A percentile compares a stretch with the other conserved stretches of the same genome.
Conservation (phyloP, 257 asterid genomes). For the Nicotiana tabacum region DNA sequence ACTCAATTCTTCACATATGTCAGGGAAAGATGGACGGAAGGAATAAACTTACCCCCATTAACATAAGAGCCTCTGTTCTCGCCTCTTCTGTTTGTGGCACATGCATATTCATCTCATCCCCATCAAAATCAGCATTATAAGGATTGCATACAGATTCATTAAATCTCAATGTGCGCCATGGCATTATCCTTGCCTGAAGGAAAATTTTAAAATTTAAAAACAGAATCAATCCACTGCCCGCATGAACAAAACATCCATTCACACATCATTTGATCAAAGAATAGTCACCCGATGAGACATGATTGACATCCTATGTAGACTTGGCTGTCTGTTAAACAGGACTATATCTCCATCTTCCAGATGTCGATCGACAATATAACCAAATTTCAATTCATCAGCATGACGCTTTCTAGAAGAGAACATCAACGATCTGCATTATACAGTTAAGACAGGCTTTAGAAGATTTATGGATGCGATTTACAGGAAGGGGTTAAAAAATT, state of each 20-base stretch:
- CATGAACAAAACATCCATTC: not conserved
- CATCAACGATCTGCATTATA: constrained; percentile 45
- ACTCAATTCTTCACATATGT: not conserved
- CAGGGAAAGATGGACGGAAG: not conserved
- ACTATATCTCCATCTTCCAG: constrained; percentile 88
- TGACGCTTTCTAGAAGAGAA: constrained; percentile 49
- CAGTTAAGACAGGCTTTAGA: not conserved
- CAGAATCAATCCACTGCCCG: not conserved
- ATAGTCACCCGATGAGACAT: constrained; percentile 83
- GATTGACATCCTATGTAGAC: constrained; percentile 95
- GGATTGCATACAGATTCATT: constrained; percentile 99
- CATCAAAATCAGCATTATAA: constrained; percentile 97
- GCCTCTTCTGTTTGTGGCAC: constrained; percentile 99
- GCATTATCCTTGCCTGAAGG: constrained; percentile 96
- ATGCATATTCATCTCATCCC: constrained; percentile 99
- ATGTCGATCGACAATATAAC: constrained; percentile 78
- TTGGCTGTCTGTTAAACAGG: constrained; percentile 90
- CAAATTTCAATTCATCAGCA: constrained; percentile 81
- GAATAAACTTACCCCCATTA: constrained; percentile 74
- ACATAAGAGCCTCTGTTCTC: constrained; percentile 87
- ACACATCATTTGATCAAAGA: constrained; percentile 1
- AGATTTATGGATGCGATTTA: not conserved
- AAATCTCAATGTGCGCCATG: constrained; percentile 97
- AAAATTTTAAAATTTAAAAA: constrained; percentile 4
- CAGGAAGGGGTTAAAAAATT: not conserved